A percentile compares a stretch with the other conserved stretches of the same genome.
Evolutionary conservation across 2,329 filamentous ascomycete genomes (phyloP).

Genomic region (Curvularia verruculosa): DNA sequence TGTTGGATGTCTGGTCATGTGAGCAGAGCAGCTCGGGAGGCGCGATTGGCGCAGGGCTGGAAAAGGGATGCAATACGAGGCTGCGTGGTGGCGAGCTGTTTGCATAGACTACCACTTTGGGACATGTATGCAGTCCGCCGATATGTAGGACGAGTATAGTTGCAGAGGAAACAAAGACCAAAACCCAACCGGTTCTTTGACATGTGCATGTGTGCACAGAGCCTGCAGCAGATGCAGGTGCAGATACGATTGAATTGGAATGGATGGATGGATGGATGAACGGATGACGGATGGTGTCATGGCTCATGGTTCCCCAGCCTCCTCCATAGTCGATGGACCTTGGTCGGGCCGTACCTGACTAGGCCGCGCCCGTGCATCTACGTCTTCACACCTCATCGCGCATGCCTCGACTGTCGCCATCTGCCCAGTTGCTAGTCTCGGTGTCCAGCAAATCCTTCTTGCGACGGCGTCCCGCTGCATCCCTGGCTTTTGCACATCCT

Average conservation of each 20-base stretch:
- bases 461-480: conserved; percentile 9
- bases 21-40: conserved; percentile 15
- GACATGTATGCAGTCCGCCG: conserved; percentile 15
- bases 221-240: background rate
- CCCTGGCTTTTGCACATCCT: background rate
- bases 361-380: conserved; percentile 21
- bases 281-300: background rate
- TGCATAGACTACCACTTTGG: conserved; percentile 23
- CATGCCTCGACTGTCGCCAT: conserved; percentile 13
- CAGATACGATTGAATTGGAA: no score
- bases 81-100: conserved; percentile 7
- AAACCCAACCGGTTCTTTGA: background rate
- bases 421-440: conserved; percentile 10
- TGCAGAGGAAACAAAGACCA: background rate
- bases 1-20: conserved; percentile 87
- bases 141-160: conserved; percentile 16
- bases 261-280: background rate
- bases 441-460: conserved; percentile 8
- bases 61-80: conserved; percentile 8
- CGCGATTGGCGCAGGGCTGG: conserved; percentile 8
- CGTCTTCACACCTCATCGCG: conserved; percentile 24
- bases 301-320: conserved; percentile 32
- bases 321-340: conserved; percentile 14
- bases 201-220: background rate
- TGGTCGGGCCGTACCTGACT: conserved; percentile 26